A percentile compares a stretch with the other conserved stretches of the same genome.
Conservation (phyloP, 331 rosid species). For the Acacia concinna region DNA sequence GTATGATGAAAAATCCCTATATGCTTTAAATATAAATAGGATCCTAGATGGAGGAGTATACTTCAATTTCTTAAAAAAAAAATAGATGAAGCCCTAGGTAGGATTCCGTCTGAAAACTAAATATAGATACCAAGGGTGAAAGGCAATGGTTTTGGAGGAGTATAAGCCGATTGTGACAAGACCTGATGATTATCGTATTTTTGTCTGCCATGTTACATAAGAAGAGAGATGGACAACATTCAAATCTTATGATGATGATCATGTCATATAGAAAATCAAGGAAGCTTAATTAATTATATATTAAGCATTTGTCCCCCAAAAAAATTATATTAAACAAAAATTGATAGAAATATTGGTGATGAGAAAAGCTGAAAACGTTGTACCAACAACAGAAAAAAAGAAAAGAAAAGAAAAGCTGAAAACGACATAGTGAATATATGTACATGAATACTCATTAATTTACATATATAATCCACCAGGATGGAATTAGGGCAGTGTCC, state of each 20-base stretch:
- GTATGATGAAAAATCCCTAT: background rate
- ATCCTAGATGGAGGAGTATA: background rate
- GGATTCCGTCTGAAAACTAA: constrained; percentile 1
- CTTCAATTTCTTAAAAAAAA: background rate
- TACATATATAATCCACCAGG: background rate
- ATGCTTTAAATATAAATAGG: background rate
- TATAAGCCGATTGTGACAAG: constrained; percentile 29
- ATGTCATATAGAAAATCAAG: background rate
- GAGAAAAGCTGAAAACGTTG: background rate
- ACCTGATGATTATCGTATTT: constrained; percentile 12
- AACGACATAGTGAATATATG: background rate
- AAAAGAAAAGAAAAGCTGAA: too few relatives aligned
- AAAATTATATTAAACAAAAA: background rate
- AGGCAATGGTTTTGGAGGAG: background rate
- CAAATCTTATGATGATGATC: background rate
- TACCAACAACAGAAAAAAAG: too few relatives aligned
- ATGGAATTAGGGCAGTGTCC: background rate
- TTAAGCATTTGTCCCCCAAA: too few relatives aligned
- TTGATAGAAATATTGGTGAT: background rate
- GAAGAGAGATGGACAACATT: background rate
- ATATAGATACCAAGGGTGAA: background rate
- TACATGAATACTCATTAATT: background rate
- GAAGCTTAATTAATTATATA: background rate
- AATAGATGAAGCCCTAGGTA: background rate
- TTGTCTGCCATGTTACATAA: background rate